Evolutionary conservation across 1,284 basidiomycete genomes (phyloP).

Genomic region (Ganoderma leucocontextum): DNA sequence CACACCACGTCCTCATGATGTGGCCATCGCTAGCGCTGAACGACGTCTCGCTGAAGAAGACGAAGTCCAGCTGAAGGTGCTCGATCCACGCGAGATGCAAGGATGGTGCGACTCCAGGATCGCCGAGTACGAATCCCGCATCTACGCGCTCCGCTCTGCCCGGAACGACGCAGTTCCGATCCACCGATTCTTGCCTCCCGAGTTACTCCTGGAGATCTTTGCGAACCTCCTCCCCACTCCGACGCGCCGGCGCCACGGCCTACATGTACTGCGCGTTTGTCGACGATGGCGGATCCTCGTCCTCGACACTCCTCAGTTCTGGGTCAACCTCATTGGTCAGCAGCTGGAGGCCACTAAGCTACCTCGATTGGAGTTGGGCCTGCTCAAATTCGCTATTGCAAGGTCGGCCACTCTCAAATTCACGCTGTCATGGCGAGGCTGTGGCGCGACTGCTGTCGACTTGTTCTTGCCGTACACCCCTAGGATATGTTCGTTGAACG

Average conservation of each 20-base stretch:
- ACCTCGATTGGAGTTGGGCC: neutral
- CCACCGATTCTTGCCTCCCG: constrained; percentile 3
- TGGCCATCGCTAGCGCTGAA: neutral
- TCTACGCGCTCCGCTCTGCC: constrained; percentile 1
- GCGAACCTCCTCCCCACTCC: neutral
- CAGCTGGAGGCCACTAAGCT: neutral
- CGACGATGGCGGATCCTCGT: constrained; percentile 1
- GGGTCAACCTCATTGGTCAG: neutral
- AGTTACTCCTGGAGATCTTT: constrained; percentile 2
- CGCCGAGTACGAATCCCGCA: neutral
- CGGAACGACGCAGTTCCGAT: neutral
- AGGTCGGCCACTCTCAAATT: neutral
- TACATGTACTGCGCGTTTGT: neutral
- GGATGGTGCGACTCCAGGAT: neutral
- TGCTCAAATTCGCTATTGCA: neutral
- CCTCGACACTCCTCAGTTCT: constrained; percentile 4
- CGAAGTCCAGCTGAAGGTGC: neutral
- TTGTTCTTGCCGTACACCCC: neutral
- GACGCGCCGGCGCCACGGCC: neutral
- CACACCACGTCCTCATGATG: neutral
- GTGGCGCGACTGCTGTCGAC: neutral
- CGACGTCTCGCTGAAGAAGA: neutral
- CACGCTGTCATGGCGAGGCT: neutral
- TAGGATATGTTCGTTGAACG: neutral
- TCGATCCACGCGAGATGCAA: neutral